Conservation (phyloP, 352 stramenopile species). For the Phytophthora pisi region DNA sequence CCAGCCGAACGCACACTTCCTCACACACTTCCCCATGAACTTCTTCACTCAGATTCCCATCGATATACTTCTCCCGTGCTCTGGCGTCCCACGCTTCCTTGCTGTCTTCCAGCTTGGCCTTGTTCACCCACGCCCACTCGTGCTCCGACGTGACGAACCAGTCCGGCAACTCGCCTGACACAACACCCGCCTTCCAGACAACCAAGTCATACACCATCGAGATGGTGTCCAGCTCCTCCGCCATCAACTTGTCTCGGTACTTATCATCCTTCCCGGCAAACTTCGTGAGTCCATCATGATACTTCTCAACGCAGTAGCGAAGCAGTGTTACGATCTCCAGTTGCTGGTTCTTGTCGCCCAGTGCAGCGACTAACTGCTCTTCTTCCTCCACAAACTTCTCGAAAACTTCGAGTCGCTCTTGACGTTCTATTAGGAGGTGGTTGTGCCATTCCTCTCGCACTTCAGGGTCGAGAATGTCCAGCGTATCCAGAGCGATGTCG, state of each 20-base stretch:
- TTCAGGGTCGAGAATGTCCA: not conserved
- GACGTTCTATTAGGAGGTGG: not conserved
- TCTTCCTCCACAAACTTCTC: not conserved
- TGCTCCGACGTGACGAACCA: not conserved
- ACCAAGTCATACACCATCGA: not conserved
- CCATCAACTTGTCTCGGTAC: conserved; percentile 1
- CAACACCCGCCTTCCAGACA: not conserved
- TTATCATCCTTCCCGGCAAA: not conserved
- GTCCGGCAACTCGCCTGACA: not conserved
- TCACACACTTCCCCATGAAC: not conserved
- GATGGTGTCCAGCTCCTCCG: not conserved
- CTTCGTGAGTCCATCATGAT: not conserved
- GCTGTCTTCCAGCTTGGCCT: not conserved
- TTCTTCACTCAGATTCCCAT: not conserved
- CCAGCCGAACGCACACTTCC: not conserved
- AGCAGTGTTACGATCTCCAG: not conserved
- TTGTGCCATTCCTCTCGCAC: not conserved
- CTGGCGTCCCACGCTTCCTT: not conserved
- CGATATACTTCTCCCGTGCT: not conserved
- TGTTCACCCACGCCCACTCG: not conserved
- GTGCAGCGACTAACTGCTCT: not conserved
- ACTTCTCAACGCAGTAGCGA: not conserved
- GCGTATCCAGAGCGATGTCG: not conserved
- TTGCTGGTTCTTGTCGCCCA: not conserved
- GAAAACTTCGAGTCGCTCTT: not conserved